These are phyloP conservation scores for Globisporangium cylindrosporum DNA, from an alignment of 352 stramenopile genomes.

Conservation along the genomic window DNA sequence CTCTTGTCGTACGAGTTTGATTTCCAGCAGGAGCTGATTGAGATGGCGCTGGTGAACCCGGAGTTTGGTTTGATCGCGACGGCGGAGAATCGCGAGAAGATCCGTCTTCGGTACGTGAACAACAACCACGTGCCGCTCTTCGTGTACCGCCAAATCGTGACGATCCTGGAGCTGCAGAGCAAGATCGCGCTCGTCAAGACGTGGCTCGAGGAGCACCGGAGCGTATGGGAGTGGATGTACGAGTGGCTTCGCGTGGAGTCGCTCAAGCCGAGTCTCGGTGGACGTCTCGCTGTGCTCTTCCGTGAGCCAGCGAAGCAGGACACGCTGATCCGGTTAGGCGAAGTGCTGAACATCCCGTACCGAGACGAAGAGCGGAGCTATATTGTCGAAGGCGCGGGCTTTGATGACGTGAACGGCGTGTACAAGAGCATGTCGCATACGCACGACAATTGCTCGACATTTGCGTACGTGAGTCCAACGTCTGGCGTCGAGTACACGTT, in stretches of 20 bases:
- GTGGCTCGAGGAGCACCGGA: conserved; percentile 55
- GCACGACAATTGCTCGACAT: conserved; percentile 79
- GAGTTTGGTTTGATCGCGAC: conserved; percentile 73
- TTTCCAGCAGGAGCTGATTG: conserved; percentile 62
- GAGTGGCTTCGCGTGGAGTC: conserved; percentile 87
- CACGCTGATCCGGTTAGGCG: conserved; percentile 58
- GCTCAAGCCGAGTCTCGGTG: conserved; percentile 72
- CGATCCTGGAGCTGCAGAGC: conserved; percentile 66
- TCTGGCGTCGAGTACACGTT: conserved; percentile 89
- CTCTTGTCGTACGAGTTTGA: conserved; percentile 60
- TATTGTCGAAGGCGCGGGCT: conserved; percentile 88
- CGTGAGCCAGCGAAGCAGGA: conserved; percentile 78
- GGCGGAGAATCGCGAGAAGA: conserved; percentile 59
- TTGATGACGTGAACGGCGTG: conserved; percentile 90
- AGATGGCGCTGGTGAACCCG: conserved; percentile 58
- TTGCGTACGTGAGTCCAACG: conserved; percentile 44
- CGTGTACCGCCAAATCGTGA: conserved; percentile 73
- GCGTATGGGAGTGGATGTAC: conserved; percentile 82
- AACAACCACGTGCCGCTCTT: conserved; percentile 73
- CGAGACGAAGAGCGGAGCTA: conserved; percentile 81
- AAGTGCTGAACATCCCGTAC: conserved; percentile 60
- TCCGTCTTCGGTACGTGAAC: conserved; percentile 62
- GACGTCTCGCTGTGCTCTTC: conserved; percentile 54
- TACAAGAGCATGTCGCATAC: conserved; percentile 86
- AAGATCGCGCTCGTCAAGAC: conserved; percentile 51